Evolutionary conservation across 75 land plant species (phyloP), one percentile per base, ranked within the genome.

Genomic region (Larix kaempferi): DNA sequence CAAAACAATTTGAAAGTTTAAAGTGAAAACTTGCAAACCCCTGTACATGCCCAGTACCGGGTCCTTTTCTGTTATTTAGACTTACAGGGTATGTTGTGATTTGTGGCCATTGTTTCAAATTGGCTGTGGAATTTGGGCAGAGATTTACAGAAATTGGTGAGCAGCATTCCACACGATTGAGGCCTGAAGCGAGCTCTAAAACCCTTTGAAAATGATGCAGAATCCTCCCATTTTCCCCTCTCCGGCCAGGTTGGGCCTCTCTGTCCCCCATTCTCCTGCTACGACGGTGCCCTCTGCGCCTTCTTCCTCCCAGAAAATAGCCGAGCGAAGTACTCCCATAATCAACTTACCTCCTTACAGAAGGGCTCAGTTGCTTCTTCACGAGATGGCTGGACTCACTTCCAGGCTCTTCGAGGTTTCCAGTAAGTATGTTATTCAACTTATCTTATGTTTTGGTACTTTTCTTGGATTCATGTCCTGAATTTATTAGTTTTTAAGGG

Each of bases 361-460:
- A 55, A 81, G 90, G 59, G 93, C 93, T 22, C 93, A 88, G 58
- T 12, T 83, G 15, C 81, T 91, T 44, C 93, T 91, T 37, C 76
- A 66, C 29, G 90, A 88, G 78, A 88, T 91, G 83, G 81, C 93
- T 1, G 75, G 84, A 58, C 88, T 88, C 59, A 82, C 88, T 16
- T 76, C 93, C 15, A 79, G 61, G 44, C 88, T 90, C 76, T 90
- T 90, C 78, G 90, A 88, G 23, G 81, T 88, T 78, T 88, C 92
- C 44, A 80, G 89, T 22, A 77, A 83, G 74, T 81, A 86, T 8
- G 0, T 26, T 88, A 27, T 56, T 74, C 19, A 17, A 11, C n/a
- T 16, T n/a, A 23, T 74, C 15, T 72, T 23, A 5, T 5, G 64
- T 62, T 62, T 62, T 22, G 64, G 22, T 12, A 60, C 4, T 22